Evolutionary conservation across 1,139 yeast species (phyloP), one percentile per base, ranked within the genome.

Genomic region (Yamadazyma friedrichii): DNA sequence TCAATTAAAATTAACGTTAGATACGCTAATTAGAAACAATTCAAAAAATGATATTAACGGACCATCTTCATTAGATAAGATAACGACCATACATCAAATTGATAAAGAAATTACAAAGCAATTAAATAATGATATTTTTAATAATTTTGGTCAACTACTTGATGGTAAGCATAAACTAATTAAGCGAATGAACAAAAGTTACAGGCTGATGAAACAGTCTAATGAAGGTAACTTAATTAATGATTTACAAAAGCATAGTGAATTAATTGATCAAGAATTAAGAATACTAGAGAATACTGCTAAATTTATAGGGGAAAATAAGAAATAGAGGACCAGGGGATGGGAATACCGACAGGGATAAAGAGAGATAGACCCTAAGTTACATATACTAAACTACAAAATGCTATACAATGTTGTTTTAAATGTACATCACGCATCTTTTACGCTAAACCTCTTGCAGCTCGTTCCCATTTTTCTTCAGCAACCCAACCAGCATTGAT

Each of bases 401-500:
- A 25, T 20, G 24, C 24, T 20, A 20, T 20, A 20, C 24, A 20
- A 20, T 20, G 8, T 20, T 20, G 24, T 8, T 20, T 20, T 20
- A 26, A 4, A 10, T 26, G 4, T 26, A 10, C 9, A n/a, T 28
- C 31, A 6, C 13, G 9, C 20, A 15, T 16, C 33, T 5, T 9
- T 26, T 47, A 67, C 15, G 74, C 61, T 39, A 70, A 52, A 1
- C 80, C 80, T 38, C 58, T 62, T 6, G 77, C 78, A 8, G 80
- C 80, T 33, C 77, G 54, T 41, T 81, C 88, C 83, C 87, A 84
- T 51, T 74, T 75, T 44, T 75, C 82, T 16, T 76, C 78, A 41
- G 77, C 78, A 15, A 70, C 66, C 94, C 94, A 85, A 6, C 91
- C 93, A 5, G 79, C 74, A 52, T 84, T 76, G 29, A 84, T 74